Evolutionary conservation across 129 eudicot species (phyloP).

Genomic region (Heracleum sosnowskyi): DNA sequence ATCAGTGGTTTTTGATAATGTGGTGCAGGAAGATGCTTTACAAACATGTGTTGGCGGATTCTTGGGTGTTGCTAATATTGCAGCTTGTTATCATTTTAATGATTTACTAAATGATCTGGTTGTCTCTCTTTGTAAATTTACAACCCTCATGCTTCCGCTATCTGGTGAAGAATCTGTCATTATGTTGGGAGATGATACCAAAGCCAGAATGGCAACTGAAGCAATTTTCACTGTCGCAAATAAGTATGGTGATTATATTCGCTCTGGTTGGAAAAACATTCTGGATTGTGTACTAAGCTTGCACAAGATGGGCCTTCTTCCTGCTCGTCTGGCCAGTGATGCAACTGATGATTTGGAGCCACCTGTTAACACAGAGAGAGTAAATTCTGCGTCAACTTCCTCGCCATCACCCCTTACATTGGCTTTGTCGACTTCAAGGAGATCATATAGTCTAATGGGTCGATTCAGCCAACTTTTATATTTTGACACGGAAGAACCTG

Average conservation of each 20-base stretch:
- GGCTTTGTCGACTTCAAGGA: conserved; percentile 56
- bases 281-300: conserved; percentile 66
- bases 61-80: conserved; percentile 77
- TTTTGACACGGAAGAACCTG: conserved; percentile 74
- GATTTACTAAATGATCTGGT: conserved; percentile 82
- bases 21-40: conserved; percentile 70
- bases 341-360: conserved; percentile 80
- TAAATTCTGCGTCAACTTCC: conserved; percentile 55
- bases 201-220: conserved; percentile 81
- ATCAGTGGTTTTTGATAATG: conserved; percentile 83
- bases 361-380: conserved; percentile 55
- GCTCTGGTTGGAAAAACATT: conserved; percentile 81
- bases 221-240: conserved; percentile 74
- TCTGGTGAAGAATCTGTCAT: conserved; percentile 73
- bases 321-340: conserved; percentile 86
- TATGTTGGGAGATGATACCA: conserved; percentile 71
- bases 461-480: conserved; percentile 87
- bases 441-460: conserved; percentile 83
- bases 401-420: conserved; percentile 53
- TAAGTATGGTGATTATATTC: conserved; percentile 70
- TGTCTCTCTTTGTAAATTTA: conserved; percentile 79
- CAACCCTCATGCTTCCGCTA: conserved; percentile 64
- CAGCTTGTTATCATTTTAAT: conserved; percentile 80
- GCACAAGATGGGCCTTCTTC: conserved; percentile 90
- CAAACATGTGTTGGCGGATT: conserved; percentile 74